A percentile compares a stretch with the other conserved stretches of the same genome.
These are phyloP conservation scores for Coniochaeta prunicola DNA, from an alignment of 2,329 filamentous ascomycete genomes.

Conservation along the genomic window DNA sequence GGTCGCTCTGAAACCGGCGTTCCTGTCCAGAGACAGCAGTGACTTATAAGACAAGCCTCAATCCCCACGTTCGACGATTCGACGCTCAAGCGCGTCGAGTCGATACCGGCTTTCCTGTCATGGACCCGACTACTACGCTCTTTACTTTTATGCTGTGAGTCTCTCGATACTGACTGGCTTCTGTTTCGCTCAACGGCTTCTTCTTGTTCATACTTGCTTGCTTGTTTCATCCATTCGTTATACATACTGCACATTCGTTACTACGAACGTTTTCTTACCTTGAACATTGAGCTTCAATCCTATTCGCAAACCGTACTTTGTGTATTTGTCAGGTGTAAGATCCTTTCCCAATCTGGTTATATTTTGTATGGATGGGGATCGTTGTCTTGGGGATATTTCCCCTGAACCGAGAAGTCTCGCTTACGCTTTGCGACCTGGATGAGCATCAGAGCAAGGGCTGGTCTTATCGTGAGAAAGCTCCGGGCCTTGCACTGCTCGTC, in stretches of 20 bases:
- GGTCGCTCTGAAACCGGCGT: slow-evolving; percentile 7
- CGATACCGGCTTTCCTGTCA: slow-evolving; percentile 21
- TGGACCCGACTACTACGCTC: slow-evolving; percentile 58
- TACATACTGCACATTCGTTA: not conserved
- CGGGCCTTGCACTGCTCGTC: not conserved
- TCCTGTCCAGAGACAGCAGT: not conserved
- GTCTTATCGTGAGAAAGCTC: not conserved
- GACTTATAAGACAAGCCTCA: slow-evolving; percentile 12
- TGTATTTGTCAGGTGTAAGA: not conserved
- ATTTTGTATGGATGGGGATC: not conserved
- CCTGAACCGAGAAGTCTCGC: not conserved
- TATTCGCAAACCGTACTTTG: not conserved
- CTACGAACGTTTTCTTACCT: not conserved
- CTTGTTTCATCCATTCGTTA: not conserved
- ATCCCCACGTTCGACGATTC: slow-evolving; percentile 6
- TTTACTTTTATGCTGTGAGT: slow-evolving; percentile 65
- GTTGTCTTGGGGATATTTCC: not conserved
- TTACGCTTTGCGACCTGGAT: not conserved
- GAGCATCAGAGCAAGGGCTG: not conserved
- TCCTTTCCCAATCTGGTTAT: not conserved
- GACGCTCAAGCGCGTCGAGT: slow-evolving; percentile 16
- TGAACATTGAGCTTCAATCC: not conserved
- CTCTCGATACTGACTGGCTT: slow-evolving; percentile 6
- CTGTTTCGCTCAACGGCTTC: slow-evolving; percentile 4
- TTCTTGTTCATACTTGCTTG: slow-evolving; percentile 11